Conservation (phyloP, 345 rosid species). For the Sonneratia caseolaris region DNA sequence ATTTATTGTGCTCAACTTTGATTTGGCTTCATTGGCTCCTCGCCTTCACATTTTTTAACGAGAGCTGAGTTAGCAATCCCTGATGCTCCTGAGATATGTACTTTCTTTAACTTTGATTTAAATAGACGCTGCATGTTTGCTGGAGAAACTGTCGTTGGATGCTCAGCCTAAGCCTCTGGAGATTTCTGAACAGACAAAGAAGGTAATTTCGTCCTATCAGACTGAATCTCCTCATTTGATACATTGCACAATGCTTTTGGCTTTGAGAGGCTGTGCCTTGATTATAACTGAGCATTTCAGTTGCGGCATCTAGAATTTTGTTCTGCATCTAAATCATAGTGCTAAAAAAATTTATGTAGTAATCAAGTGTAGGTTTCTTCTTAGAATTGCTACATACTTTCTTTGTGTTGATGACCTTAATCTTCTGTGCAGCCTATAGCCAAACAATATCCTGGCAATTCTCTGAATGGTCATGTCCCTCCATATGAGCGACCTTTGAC, state of each 20-base stretch:
- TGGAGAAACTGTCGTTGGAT: slow-evolving; percentile 68
- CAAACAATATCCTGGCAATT: slow-evolving; percentile 37
- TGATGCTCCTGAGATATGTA: slow-evolving; percentile 2
- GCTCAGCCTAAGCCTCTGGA: slow-evolving; percentile 55
- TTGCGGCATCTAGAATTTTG: neutral
- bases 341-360: neutral
- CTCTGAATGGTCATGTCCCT: slow-evolving; percentile 28
- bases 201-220: slow-evolving; percentile 21
- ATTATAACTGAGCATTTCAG: neutral
- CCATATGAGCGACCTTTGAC: slow-evolving; percentile 25
- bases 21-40: too few species aligned
- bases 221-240: neutral
- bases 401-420: neutral
- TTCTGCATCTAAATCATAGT: too few species aligned
- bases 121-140: slow-evolving; percentile 66
- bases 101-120: slow-evolving; percentile 40
- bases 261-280: neutral
- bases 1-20: too few species aligned
- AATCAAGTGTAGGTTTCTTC: neutral
- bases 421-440: slow-evolving; percentile 34
- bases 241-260: neutral
- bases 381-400: neutral
- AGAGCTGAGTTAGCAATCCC: neutral
- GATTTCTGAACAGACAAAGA: slow-evolving; percentile 63
- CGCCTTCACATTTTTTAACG: neutral